These are phyloP conservation scores for Neostapfia colusana DNA, from an alignment of 176 grass and related monocot genomes.

Conservation along the genomic window DNA sequence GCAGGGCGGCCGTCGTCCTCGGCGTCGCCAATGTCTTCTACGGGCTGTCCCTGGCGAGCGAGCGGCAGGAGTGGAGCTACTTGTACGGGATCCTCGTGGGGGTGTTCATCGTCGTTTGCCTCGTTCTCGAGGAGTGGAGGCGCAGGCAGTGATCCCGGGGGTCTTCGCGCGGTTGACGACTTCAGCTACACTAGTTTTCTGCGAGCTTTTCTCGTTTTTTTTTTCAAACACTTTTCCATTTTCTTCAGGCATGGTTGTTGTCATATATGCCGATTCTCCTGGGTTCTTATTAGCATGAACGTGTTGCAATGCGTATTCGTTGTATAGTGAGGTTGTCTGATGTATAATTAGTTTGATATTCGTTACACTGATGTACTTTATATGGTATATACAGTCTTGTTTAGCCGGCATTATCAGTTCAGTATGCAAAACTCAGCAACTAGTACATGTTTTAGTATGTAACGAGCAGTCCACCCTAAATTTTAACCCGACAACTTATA, in stretches of 20 bases:
- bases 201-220: neutral
- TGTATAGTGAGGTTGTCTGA: neutral
- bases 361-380: neutral
- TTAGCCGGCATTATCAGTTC: neutral
- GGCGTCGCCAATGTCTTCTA: constrained; percentile 47
- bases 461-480: too few species aligned
- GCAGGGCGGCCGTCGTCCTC: constrained; percentile 25
- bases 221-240: too few species aligned
- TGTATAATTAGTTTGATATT: neutral
- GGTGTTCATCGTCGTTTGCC: constrained; percentile 10
- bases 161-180: neutral
- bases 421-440: neutral
- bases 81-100: constrained; percentile 30
- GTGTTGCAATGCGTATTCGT: neutral
- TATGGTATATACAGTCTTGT: neutral
- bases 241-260: too few species aligned
- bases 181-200: neutral
- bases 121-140: constrained; percentile 47
- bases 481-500: too few species aligned
- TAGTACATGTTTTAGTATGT: neutral
- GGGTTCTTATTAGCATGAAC: neutral
- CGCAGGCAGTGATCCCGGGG: constrained; percentile 1
- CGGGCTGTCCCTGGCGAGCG: constrained; percentile 32
- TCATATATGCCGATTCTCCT: neutral
- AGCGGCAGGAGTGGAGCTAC: constrained; percentile 43